Evolutionary conservation across 2,329 filamentous ascomycete genomes (phyloP).

Genomic region (Daldinia eschscholtzii): DNA sequence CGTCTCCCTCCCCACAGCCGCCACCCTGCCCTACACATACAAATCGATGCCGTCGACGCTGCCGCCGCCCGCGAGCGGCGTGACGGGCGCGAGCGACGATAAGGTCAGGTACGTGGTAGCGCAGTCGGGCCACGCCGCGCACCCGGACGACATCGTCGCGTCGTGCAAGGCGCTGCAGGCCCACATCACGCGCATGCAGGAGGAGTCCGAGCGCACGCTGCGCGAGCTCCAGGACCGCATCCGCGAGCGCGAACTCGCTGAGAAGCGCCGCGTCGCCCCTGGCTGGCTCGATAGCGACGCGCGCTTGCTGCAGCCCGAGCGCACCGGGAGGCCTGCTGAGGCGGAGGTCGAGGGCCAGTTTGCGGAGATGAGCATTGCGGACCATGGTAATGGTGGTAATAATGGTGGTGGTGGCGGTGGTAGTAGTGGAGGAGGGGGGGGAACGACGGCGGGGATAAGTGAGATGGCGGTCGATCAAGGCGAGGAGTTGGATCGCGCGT

Average conservation of each 20-base stretch:
- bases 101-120: conserved; percentile 82
- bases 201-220: conserved; percentile 76
- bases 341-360: conserved; percentile 45
- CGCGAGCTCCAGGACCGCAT: conserved; percentile 77
- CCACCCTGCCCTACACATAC: conserved; percentile 96
- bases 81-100: conserved; percentile 56
- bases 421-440: background rate
- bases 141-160: conserved; percentile 86
- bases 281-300: conserved; percentile 84
- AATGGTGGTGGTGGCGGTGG: no score
- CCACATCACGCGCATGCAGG: conserved; percentile 77
- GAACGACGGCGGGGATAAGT: conserved; percentile 45
- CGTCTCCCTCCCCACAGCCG: conserved; percentile 87
- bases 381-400: no score
- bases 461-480: conserved; percentile 64
- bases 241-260: conserved; percentile 75
- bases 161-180: conserved; percentile 83
- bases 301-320: conserved; percentile 76
- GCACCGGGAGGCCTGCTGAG: conserved; percentile 51
- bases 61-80: conserved; percentile 75
- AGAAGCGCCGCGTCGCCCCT: conserved; percentile 83
- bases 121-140: conserved; percentile 81
- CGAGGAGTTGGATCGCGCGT: conserved; percentile 69
- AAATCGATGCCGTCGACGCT: conserved; percentile 89
- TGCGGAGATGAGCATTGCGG: conserved; percentile 49